Conservation (phyloP, 106 monocot species). For the Allium fistulosum region DNA sequence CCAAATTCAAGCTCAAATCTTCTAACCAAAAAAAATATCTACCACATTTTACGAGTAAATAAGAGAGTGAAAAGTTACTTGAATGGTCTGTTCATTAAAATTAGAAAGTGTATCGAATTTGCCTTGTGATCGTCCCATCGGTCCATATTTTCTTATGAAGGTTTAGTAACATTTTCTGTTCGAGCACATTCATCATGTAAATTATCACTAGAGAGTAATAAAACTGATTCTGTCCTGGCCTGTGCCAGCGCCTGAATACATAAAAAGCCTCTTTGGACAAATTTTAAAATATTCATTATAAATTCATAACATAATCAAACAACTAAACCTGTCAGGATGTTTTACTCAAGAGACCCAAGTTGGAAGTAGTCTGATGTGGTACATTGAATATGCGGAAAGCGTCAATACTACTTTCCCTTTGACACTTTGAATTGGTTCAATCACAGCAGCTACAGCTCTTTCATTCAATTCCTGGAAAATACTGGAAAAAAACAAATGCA, state of each 20-base stretch:
- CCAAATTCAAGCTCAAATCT: no score
- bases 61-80: constrained; percentile 9
- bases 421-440: constrained; percentile 96
- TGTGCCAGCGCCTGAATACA: constrained; percentile 42
- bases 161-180: constrained; percentile 69
- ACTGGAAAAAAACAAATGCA: no score
- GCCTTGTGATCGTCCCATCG: constrained; percentile 39
- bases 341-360: constrained; percentile 89
- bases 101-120: constrained; percentile 48
- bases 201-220: constrained; percentile 67
- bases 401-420: constrained; percentile 99
- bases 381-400: constrained; percentile 97
- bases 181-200: constrained; percentile 60
- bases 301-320: neutral
- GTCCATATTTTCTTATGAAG: constrained; percentile 64
- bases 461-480: constrained; percentile 93
- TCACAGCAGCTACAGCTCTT: constrained; percentile 91
- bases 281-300: neutral
- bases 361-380: constrained; percentile 91
- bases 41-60: no score
- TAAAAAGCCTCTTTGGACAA: neutral
- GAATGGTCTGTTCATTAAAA: constrained; percentile 52
- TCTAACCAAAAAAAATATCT: neutral
- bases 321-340: constrained; percentile 80
- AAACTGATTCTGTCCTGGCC: constrained; percentile 37